Percentiles rank a stretch among this genome's conserved stretches.
phyloP scores from a whole-genome alignment of 257 asterid species.

The Ajuga chamaepitys region DNA sequence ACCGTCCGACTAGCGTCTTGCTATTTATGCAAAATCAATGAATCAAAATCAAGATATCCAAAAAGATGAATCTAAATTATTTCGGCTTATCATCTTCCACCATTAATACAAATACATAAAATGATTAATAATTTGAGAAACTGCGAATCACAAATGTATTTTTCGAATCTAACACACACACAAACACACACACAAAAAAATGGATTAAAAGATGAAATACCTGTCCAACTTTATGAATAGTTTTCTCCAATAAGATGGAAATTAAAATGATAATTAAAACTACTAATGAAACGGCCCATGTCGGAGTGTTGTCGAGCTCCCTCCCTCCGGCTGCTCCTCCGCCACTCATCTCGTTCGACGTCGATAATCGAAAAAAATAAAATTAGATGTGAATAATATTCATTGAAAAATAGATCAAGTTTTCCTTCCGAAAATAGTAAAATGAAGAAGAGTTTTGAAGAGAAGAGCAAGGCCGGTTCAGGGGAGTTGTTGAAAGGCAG shows the following conservation, averaged over 20 bases:
- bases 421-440: slow-evolving; percentile 16
- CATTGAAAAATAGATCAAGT: slow-evolving; percentile 6
- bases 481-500: slow-evolving; percentile 18
- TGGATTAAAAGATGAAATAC: slow-evolving; percentile 15
- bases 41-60: not conserved
- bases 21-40: no score
- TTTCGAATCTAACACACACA: not conserved
- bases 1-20: no score
- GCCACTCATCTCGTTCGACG: slow-evolving; percentile 25
- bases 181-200: no score
- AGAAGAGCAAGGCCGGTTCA: slow-evolving; percentile 32
- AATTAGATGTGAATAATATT: not conserved
- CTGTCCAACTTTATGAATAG: slow-evolving; percentile 43
- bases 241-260: slow-evolving; percentile 58
- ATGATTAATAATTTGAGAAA: not conserved
- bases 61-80: not conserved
- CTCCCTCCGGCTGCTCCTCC: slow-evolving; percentile 36
- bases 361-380: not conserved
- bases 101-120: not conserved
- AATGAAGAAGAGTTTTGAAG: slow-evolving; percentile 8
- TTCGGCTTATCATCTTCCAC: not conserved
- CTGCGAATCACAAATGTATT: not conserved
- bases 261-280: slow-evolving; percentile 50
- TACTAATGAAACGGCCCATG: slow-evolving; percentile 81
- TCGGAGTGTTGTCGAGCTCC: slow-evolving; percentile 60